Conservation (phyloP, 148 eudicot species). For the Dianthus caryophyllus region DNA sequence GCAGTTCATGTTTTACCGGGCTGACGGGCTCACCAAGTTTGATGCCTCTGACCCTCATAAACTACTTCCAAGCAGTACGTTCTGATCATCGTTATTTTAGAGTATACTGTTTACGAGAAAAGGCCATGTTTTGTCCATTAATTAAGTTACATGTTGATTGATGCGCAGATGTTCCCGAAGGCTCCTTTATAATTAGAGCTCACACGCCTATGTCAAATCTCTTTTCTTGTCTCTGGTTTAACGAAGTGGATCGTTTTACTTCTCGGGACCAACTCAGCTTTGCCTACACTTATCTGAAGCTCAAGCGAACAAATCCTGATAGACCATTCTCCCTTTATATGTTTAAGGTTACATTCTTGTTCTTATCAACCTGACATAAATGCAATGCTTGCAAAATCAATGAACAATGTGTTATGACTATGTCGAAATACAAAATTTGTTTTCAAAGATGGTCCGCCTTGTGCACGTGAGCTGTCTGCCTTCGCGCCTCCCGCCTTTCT, state of each 20-base stretch:
- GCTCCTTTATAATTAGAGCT: constrained; percentile 86
- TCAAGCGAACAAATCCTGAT: constrained; percentile 62
- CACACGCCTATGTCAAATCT: constrained; percentile 93
- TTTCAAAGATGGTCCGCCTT: no score
- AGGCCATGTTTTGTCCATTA: constrained; percentile 6
- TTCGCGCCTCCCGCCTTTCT: no score
- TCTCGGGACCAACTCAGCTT: constrained; percentile 96
- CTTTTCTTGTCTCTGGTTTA: constrained; percentile 96
- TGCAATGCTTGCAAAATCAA: no score
- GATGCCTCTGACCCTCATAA: constrained; percentile 62
- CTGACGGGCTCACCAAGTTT: constrained; percentile 90
- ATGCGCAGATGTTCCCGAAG: constrained; percentile 89
- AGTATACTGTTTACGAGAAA: background rate
- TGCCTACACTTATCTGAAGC: constrained; percentile 78
- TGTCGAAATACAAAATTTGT: no score
- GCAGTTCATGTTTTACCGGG: constrained; percentile 75
- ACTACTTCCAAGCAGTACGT: constrained; percentile 89
- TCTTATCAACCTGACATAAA: no score
- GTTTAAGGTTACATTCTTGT: constrained; percentile 62
- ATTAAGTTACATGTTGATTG: constrained; percentile 1
- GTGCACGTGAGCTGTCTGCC: no score
- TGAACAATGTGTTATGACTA: no score
- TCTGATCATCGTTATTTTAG: background rate
- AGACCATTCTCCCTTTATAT: constrained; percentile 54
- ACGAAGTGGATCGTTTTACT: constrained; percentile 90